Evolutionary conservation across 2,329 filamentous ascomycete genomes (phyloP).

Genomic region (Escovopsis sp.): DNA sequence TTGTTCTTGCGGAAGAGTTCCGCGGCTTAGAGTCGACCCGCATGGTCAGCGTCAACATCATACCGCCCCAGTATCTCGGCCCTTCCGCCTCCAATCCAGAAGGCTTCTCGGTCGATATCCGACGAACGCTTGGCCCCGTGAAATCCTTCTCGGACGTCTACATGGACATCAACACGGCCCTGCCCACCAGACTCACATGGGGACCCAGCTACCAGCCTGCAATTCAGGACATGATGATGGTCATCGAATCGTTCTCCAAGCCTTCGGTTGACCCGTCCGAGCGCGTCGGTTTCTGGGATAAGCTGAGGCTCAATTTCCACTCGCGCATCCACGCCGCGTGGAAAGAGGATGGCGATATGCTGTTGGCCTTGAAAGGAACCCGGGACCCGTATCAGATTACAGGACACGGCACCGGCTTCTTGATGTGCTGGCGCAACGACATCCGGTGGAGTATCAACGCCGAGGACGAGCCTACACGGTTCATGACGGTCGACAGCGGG

Average conservation of each 20-base stretch:
- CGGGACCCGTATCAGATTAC: slow-evolving; percentile 90
- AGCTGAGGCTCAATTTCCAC: slow-evolving; percentile 87
- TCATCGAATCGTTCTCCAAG: slow-evolving; percentile 93
- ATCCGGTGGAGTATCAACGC: slow-evolving; percentile 76
- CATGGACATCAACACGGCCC: slow-evolving; percentile 82
- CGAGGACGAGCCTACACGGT: slow-evolving; percentile 74
- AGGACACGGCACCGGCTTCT: slow-evolving; percentile 81
- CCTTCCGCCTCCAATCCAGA: slow-evolving; percentile 40
- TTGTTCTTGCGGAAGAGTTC: slow-evolving; percentile 91
- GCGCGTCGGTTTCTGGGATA: slow-evolving; percentile 95
- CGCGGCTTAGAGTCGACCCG: slow-evolving; percentile 66
- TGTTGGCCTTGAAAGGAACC: slow-evolving; percentile 79
- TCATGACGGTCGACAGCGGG: slow-evolving; percentile 91
- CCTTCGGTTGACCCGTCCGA: slow-evolving; percentile 89
- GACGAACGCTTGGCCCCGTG: slow-evolving; percentile 81
- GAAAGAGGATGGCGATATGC: slow-evolving; percentile 92
- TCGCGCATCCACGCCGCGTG: slow-evolving; percentile 79
- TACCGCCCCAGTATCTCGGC: slow-evolving; percentile 51
- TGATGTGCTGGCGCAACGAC: slow-evolving; percentile 97
- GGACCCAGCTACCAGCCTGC: slow-evolving; percentile 94
- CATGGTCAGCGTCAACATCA: slow-evolving; percentile 67
- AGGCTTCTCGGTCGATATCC: slow-evolving; percentile 71
- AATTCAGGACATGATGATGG: slow-evolving; percentile 99
- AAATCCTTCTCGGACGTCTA: slow-evolving; percentile 92
- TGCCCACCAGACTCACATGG: slow-evolving; percentile 91